Evolutionary conservation across 148 eudicot genomes (phyloP), one percentile per base, ranked within the genome.

Genomic region (Nepenthes mirabilis): DNA sequence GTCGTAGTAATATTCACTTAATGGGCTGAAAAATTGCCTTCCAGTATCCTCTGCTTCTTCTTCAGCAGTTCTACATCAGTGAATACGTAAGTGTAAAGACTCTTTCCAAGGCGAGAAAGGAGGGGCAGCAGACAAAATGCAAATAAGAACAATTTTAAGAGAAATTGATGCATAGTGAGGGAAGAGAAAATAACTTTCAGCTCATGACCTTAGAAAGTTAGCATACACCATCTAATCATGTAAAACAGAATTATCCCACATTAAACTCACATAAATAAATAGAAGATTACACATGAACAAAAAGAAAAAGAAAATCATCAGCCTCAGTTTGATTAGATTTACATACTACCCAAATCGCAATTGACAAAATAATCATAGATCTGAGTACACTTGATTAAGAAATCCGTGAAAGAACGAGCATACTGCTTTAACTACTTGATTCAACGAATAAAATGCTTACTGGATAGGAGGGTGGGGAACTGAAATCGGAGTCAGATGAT

Each of bases 1-100:
- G 64, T 83, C 85, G 58, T 73, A 68, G 73, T 55, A 79, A 60
- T 70, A 83, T 60, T 83, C 90, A 59, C 75, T 77, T 11, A 74
- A 68, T 58, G 88, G 68, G 73, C 85, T 76, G 73, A 79, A 88
- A 68, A 80, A 72, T 57, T 71, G 70, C 57, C 71, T 75, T 60
- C 70, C 67, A 0, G 90, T 66, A 70, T 88, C 83, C 68, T 79
- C 95, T 52, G 74, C 81, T 52, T 88, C 94, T 60, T 88, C 94
- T 61, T 83, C 97, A 66, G 80, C 94, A 66, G 87, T 88, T 80
- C 98, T 93, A 57, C 65, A 80, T 62, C 47, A 52, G 56, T 47
- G 53, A 23, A 23, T 23, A 57, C 34, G 64, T n/a, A 60, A 36
- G 45, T 61, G 58, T 32, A 52, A 52, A 12, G 34, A 32, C 40